Base-by-base conservation (phyloP, 2,329 filamentous ascomycete genomes). In the Parafenestella ontariensis region DNA sequence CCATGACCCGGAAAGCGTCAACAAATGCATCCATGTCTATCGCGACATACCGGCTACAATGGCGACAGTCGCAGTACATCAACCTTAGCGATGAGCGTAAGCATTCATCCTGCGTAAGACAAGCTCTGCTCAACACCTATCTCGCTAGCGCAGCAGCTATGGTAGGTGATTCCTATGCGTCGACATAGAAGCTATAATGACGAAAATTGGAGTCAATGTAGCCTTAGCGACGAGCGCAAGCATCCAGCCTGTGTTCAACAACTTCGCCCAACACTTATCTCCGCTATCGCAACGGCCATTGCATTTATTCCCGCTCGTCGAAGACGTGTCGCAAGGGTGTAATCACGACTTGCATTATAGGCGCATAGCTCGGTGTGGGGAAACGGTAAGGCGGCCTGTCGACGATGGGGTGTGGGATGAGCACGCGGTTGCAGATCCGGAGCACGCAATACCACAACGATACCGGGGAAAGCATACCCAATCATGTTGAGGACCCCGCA, bases 371-470 rank as follows among this genome's bases (percentile, higher is more conserved):
- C 37, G 10, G 24, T 42, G 40, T 17, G 18, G 8, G n/a, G 7
- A 3, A 53, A 24, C n/a, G 18, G 21, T 42, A 36, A 21, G 31
- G 39, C 31, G 18, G 9, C 39, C 36, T 40, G 17, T 49, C 21
- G 28, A 23, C 31, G n/a, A 23, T 31, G 29, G 17, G 41, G 48
- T 52, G 31, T 23, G 23, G 31, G 37, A 13, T 8, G 37, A 51
- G 54, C 51, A 54, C 45, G 46, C 47, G 44, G 47, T 37, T 20
- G 52, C 17, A 21, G 52, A 46, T 46, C 31, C 44, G 54, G 59
- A 64, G 61, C 61, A 64, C 61, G 61, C 59, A 60, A 64, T 64
- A 48, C 37, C 28, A 29, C 29, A 42, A 52, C 47, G 49, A 53
- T 59, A 42, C 46, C 39, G 49, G 56, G 51, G 59, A 54, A 58